A percentile compares a stretch with the other conserved stretches of the same genome.
Evolutionary conservation across 2,329 filamentous ascomycete genomes (phyloP).

Genomic region (Colletotrichum sp.): DNA sequence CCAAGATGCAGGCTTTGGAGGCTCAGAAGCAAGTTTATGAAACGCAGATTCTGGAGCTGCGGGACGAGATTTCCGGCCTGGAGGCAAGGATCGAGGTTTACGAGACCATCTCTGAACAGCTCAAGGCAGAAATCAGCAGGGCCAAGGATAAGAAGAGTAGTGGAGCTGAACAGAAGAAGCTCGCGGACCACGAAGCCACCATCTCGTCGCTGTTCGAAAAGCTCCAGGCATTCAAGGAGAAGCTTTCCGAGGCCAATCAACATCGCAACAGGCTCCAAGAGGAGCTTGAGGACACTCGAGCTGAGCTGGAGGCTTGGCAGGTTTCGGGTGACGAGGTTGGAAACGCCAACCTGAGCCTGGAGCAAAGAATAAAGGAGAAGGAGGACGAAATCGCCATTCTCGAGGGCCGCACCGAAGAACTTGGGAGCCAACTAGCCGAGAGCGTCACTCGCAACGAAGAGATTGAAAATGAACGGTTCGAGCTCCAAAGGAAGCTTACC

Average conservation of each 20-base stretch:
- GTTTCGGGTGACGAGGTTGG: background rate
- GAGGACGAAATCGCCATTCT: background rate
- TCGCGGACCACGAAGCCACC: background rate
- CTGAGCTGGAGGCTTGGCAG: background rate
- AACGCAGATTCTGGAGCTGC: background rate
- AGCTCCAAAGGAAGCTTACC: background rate
- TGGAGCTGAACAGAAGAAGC: background rate
- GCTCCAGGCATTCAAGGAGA: background rate
- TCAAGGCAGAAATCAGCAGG: background rate
- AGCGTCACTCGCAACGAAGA: background rate
- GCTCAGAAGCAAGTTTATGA: background rate
- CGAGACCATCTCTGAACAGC: background rate
- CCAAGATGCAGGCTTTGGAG: background rate
- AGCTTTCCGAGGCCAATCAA: background rate
- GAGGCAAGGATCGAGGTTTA: background rate
- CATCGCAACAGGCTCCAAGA: background rate
- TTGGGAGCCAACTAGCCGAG: background rate
- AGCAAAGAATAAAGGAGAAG: background rate
- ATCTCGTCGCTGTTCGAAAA: background rate
- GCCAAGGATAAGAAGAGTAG: background rate
- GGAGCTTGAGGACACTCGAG: background rate
- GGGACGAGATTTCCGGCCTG: background rate
- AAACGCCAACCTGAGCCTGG: background rate
- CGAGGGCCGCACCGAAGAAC: background rate
- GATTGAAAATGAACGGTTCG: background rate